A percentile compares a stretch with the other conserved stretches of the same genome.
Evolutionary conservation across 331 rosid genomes (phyloP).

Genomic region (Quercus phellos): DNA sequence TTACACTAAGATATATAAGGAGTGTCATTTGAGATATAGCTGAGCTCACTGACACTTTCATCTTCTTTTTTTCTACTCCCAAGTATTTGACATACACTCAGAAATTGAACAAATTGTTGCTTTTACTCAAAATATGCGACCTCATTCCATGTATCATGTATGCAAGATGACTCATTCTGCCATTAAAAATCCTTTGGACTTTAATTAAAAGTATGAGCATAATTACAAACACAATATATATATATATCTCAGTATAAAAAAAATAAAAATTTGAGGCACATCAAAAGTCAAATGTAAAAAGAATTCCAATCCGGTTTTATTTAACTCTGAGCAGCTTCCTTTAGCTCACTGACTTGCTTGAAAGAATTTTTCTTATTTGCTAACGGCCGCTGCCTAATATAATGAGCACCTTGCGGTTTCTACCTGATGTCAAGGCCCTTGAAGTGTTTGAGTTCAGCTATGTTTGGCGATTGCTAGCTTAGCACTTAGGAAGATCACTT

Average conservation of each 20-base stretch:
- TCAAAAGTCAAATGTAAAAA: neutral
- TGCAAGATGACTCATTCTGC: too few relatives aligned
- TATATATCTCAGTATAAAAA: too few relatives aligned
- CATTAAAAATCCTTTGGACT: neutral
- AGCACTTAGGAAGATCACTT: constrained; percentile 52
- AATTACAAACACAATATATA: neutral
- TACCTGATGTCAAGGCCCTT: neutral
- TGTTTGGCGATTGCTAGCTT: constrained; percentile 6
- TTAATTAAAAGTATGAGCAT: neutral
- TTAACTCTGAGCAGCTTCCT: neutral
- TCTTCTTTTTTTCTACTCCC: too few relatives aligned
- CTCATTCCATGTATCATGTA: neutral
- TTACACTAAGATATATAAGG: too few relatives aligned
- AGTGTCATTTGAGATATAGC: too few relatives aligned
- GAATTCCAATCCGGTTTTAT: neutral
- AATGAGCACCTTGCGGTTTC: neutral
- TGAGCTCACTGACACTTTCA: too few relatives aligned
- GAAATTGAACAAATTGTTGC: neutral
- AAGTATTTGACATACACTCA: too few relatives aligned
- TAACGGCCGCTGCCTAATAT: neutral
- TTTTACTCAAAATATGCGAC: neutral
- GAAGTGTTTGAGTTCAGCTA: neutral
- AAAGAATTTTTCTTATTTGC: neutral
- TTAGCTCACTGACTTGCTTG: neutral
- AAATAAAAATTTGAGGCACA: too few relatives aligned